These are phyloP conservation scores for Xenoacremonium recifei DNA, from an alignment of 2,329 filamentous ascomycete genomes.

Conservation along the genomic window DNA sequence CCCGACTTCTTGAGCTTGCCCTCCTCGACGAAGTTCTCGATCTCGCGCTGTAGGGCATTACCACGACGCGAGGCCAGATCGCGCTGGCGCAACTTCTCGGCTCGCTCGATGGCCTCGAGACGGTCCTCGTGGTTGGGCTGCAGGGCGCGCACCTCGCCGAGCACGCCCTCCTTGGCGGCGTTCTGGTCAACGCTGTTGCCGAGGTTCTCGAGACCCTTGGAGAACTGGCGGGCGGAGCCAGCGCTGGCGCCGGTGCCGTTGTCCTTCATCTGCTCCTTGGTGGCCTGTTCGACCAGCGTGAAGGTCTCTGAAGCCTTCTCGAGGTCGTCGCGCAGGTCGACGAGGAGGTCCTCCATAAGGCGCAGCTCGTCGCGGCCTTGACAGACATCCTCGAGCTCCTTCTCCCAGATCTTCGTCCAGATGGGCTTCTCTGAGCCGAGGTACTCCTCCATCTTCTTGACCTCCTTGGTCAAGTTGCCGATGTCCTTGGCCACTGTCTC, in stretches of 20 bases:
- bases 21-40: slow-evolving; percentile 81
- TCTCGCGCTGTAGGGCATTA: slow-evolving; percentile 79
- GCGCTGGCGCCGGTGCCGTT: slow-evolving; percentile 51
- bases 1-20: slow-evolving; percentile 95
- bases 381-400: slow-evolving; percentile 92
- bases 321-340: slow-evolving; percentile 89
- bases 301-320: slow-evolving; percentile 95
- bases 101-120: slow-evolving; percentile 94
- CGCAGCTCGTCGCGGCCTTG: slow-evolving; percentile 93
- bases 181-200: slow-evolving; percentile 64
- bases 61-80: slow-evolving; percentile 77
- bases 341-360: slow-evolving; percentile 91
- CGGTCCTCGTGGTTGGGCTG: slow-evolving; percentile 93
- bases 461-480: slow-evolving; percentile 73
- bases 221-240: slow-evolving; percentile 54
- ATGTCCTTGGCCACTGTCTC: slow-evolving; percentile 90
- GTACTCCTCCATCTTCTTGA: slow-evolving; percentile 93
- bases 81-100: slow-evolving; percentile 85
- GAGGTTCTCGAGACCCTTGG: slow-evolving; percentile 51
- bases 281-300: slow-evolving; percentile 92
- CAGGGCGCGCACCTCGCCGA: slow-evolving; percentile 89
- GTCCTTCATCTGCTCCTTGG: slow-evolving; percentile 93
- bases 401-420: slow-evolving; percentile 99
- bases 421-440: slow-evolving; percentile 89
- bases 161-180: slow-evolving; percentile 84